Evolutionary conservation across 2,329 filamentous ascomycete genomes (phyloP), one percentile per base, ranked within the genome.

Genomic region (Ustilaginoidea virens): DNA sequence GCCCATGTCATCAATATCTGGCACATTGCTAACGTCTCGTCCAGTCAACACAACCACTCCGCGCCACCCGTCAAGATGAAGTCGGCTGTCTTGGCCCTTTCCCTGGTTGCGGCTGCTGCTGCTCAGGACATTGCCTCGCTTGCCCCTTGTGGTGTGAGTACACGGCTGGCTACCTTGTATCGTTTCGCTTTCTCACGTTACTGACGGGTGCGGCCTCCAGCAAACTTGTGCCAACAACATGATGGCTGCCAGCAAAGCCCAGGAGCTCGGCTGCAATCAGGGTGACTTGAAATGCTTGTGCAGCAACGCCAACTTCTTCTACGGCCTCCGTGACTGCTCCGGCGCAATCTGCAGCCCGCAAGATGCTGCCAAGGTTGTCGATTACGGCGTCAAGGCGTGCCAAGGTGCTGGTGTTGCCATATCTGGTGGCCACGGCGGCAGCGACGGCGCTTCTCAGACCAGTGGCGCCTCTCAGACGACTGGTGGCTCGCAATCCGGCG

Each of bases 81-180:
- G 61, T 51, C 53, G 32, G 44, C 52, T 33, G 37, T 60, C 39
- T 40, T 65, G 40, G 42, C 60, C 36, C 39, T 60, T 42, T 44
- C 55, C 38, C 43, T 61, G 31, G 53, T 53, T 37, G 49, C 55
- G 27, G 43, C 55, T 23, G 54, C 44, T 35, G 48, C 48, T 12
- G 60, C 56, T 23, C 61, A 66, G 44, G 43, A 52, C 36, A 29
- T 52, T 26, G 30, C 47, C 33, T 47, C 50, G 31, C 60, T 70
- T 28, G 56, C 64, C 19, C 33, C 44, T 12, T 73, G 68, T 41
- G 66, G 58, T 48, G 68, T 72, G 63, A 58, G 66, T 57, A 5
- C 10, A n/a, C n/a, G 12, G 8, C 7, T 7, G 18, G 10, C 7
- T 17, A 13, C 18, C 13, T 19, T 17, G 7, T 12, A 11, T 17